phyloP scores from a whole-genome alignment of 805 yeast species.

The Starmerella apicola region DNA sequence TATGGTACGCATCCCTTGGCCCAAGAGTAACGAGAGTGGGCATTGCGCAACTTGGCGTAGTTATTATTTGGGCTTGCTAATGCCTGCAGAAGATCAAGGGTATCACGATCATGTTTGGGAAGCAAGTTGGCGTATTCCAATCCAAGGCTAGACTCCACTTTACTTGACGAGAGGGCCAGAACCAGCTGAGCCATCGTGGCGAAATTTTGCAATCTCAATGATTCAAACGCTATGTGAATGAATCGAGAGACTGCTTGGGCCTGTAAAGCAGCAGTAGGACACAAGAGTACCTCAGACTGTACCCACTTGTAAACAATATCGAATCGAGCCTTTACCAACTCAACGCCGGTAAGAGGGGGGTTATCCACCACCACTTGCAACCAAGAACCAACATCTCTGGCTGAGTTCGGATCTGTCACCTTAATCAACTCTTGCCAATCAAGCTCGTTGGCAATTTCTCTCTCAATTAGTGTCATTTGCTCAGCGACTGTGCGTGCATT shows the following conservation, averaged over 20 bases:
- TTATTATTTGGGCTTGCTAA: constrained; percentile 65
- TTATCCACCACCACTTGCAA: constrained; percentile 51
- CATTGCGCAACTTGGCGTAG: constrained; percentile 53
- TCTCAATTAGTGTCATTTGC: constrained; percentile 78
- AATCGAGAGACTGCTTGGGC: constrained; percentile 67
- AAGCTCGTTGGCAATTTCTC: constrained; percentile 67
- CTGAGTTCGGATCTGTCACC: constrained; percentile 48
- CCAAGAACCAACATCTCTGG: constrained; percentile 56
- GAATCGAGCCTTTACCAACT: constrained; percentile 71
- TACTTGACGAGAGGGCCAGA: constrained; percentile 52
- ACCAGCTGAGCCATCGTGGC: constrained; percentile 81
- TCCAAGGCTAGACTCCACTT: constrained; percentile 38
- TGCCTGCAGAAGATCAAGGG: constrained; percentile 54
- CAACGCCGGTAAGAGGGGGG: constrained; percentile 49
- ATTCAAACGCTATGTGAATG: constrained; percentile 71
- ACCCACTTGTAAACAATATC: constrained; percentile 87
- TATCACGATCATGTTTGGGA: constrained; percentile 57
- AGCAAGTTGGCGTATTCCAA: constrained; percentile 63
- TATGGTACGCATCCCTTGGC: constrained; percentile 80
- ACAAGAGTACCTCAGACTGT: constrained; percentile 70
- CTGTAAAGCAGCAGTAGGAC: constrained; percentile 46
- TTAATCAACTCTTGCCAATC: constrained; percentile 88
- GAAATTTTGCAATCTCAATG: constrained; percentile 62
- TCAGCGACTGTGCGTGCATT: constrained; percentile 55
- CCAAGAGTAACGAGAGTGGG: constrained; percentile 47